Conservation (phyloP, 352 stramenopile genomes). For the Globisporangium nunn region DNA sequence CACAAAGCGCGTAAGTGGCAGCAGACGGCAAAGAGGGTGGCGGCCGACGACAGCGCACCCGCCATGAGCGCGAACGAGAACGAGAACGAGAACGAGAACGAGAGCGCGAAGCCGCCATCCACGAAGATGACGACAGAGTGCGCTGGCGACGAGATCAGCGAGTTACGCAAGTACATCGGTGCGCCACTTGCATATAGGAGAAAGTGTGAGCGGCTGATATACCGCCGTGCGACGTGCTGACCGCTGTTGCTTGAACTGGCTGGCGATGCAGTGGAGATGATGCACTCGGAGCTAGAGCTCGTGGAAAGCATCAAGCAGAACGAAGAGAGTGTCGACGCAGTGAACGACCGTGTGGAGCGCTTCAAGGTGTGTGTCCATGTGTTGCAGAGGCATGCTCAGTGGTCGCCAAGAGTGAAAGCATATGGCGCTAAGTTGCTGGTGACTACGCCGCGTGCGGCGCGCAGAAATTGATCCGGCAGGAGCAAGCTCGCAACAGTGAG, state of each 20-base stretch:
- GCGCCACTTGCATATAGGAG: neutral
- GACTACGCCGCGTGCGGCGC: neutral
- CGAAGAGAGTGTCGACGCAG: slow-evolving; percentile 36
- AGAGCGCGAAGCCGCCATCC: neutral
- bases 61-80: neutral
- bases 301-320: slow-evolving; percentile 63
- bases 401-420: too few species aligned
- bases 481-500: slow-evolving; percentile 31
- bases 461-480: slow-evolving; percentile 35
- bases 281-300: slow-evolving; percentile 68
- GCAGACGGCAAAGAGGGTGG: too few species aligned
- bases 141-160: slow-evolving; percentile 38
- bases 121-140: neutral
- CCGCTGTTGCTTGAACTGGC: neutral
- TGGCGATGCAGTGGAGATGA: slow-evolving; percentile 53
- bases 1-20: neutral
- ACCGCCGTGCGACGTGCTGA: neutral
- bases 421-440: neutral
- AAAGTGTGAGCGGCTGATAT: neutral
- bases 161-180: slow-evolving; percentile 68
- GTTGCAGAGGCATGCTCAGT: neutral
- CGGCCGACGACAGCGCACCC: neutral
- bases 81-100: neutral
- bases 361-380: slow-evolving; percentile 33
- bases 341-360: slow-evolving; percentile 38